phyloP scores from a whole-genome alignment of 2,329 filamentous ascomycete species.

The Hymenotorrendiella dingleyae region DNA sequence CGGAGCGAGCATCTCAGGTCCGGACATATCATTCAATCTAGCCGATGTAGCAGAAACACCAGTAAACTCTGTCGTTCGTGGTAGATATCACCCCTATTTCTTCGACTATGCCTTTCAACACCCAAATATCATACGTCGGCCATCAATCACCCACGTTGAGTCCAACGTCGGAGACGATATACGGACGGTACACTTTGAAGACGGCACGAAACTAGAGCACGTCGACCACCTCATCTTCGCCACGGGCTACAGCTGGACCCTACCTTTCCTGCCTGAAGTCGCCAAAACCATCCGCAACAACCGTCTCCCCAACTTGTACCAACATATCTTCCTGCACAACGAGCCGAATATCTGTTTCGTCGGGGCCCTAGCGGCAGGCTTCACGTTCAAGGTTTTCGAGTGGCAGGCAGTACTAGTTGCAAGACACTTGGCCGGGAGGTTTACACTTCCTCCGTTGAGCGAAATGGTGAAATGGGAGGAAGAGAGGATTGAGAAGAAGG shows the following conservation, averaged over 20 bases:
- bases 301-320: slow-evolving; percentile 49
- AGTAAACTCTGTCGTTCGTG: slow-evolving; percentile 4
- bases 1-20: slow-evolving; percentile 58
- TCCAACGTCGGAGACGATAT: slow-evolving; percentile 21
- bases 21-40: slow-evolving; percentile 50
- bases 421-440: slow-evolving; percentile 49
- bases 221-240: slow-evolving; percentile 62
- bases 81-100: slow-evolving; percentile 39
- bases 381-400: slow-evolving; percentile 65
- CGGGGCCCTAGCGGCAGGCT: slow-evolving; percentile 49
- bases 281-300: slow-evolving; percentile 42
- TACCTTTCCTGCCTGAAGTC: slow-evolving; percentile 53
- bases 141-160: slow-evolving; percentile 43
- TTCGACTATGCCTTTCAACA: slow-evolving; percentile 55
- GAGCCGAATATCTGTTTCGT: slow-evolving; percentile 53
- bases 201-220: slow-evolving; percentile 44
- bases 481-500: slow-evolving; percentile 45
- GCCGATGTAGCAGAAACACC: slow-evolving; percentile 42
- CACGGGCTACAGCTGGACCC: slow-evolving; percentile 59
- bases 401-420: slow-evolving; percentile 61
- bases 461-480: slow-evolving; percentile 52
- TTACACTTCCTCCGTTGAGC: slow-evolving; percentile 40
- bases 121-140: slow-evolving; percentile 41
- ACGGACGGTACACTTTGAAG: slow-evolving; percentile 48
- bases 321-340: slow-evolving; percentile 49